A percentile compares a stretch with the other conserved stretches of the same genome.
These are phyloP conservation scores for Paramarasmius palmivorus DNA, from an alignment of 1,284 basidiomycete genomes.

Conservation along the genomic window DNA sequence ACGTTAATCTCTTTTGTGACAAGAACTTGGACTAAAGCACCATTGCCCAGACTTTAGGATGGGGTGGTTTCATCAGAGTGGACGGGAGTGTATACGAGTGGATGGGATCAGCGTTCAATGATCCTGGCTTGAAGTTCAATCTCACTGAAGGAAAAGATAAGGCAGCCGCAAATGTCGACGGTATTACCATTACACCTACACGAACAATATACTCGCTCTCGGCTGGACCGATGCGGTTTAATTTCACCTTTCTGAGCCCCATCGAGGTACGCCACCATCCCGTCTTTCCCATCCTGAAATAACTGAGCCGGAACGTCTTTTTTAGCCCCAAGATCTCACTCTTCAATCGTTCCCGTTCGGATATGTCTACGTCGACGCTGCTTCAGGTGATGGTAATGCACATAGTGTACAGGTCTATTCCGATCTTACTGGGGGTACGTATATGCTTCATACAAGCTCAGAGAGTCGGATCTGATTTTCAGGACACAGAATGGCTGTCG, in stretches of 20 bases:
- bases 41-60: neutral
- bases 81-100: conserved; percentile 8
- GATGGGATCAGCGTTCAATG: conserved; percentile 2
- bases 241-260: conserved; percentile 14
- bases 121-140: neutral
- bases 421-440: conserved; percentile 10
- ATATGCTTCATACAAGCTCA: neutral
- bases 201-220: conserved; percentile 2
- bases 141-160: neutral
- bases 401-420: conserved; percentile 13
- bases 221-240: conserved; percentile 12
- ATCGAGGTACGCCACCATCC: conserved; percentile 13
- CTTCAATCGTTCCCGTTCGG: conserved; percentile 14
- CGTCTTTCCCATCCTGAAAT: too few relatives aligned
- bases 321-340: conserved; percentile 8
- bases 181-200: conserved; percentile 10
- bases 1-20: neutral
- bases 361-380: conserved; percentile 12
- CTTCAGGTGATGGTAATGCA: conserved; percentile 5
- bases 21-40: neutral
- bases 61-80: too few relatives aligned
- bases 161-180: neutral
- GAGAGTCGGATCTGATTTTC: too few relatives aligned
- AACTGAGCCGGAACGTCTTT: neutral
- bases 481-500: conserved; percentile 13